Base-by-base conservation (phyloP, 805 yeast species). In the Sugiyamaella boreocaroliniensis region DNA sequence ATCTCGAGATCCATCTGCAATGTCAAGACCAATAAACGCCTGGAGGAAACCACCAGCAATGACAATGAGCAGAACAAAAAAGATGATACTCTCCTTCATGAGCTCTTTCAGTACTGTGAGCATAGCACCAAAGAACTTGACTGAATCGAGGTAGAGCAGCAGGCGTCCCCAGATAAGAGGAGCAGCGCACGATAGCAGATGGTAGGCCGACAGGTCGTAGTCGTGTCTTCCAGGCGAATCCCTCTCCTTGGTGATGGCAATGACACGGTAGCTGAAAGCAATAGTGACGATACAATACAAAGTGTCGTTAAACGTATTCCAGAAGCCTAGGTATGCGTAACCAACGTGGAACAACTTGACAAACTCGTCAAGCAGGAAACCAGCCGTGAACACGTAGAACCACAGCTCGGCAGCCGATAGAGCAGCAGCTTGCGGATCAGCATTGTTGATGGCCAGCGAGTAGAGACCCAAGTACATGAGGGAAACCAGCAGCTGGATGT, bases 101-200 rank as follows among this genome's bases (percentile, higher is more conserved):
- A 89, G 85, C 53, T 83, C 83, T 62, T 86, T 86, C 48, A 86
- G 71, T 4, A 89, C 92, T 29, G 89, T 92, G 57, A 89, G 78
- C 89, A 89, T 85, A 1, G 89, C 87, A 42, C 97, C 97, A 47
- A 88, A 86, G 67, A 89, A 88, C 60, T 79, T 78, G 58, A 82
- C 81, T 10, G 90, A 85, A 64, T 89, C 97, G 60, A 88, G 75
- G 68, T 76, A 88, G 40, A 89, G 74, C 52, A 89, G 70, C 48
- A 89, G 71, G 48, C 97, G 75, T 1, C 86, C 77, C 95, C 96
- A 89, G 78, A 89, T 82, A 58, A 89, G 73, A 2, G 96, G 96
- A 5, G 96, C 85, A 12, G 86, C 89, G 62, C 89, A 77, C 0
- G 95, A 82, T 47, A 89, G 68, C 2, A 87, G 66, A 56, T 95